phyloP scores from a whole-genome alignment of 805 yeast genomes.

The Priceomyces melissophilus region DNA sequence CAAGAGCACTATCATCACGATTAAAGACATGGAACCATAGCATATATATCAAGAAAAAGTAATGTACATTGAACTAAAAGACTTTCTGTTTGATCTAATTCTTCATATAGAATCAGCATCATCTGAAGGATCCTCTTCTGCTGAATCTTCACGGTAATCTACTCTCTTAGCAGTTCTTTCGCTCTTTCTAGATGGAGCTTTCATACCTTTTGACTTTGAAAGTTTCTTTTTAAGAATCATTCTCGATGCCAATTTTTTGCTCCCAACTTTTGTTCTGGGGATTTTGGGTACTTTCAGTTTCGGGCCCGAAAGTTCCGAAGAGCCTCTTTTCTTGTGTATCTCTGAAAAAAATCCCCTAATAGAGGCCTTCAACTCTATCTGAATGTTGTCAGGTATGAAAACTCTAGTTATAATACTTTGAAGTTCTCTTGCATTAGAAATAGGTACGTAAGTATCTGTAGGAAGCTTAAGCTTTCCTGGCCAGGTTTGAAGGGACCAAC shows the following conservation, averaged over 20 bases:
- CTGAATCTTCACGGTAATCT: constrained; percentile 27
- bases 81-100: constrained; percentile 3
- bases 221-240: constrained; percentile 14
- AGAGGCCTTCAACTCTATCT: constrained; percentile 30
- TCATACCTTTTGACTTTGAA: constrained; percentile 11
- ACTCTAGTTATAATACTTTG: constrained; percentile 52
- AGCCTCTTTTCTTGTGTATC: constrained; percentile 16
- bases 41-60: constrained; percentile 1
- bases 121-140: constrained; percentile 13
- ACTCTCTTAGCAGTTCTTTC: constrained; percentile 30
- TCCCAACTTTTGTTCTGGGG: constrained; percentile 8
- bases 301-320: constrained; percentile 19
- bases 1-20: constrained; percentile 43
- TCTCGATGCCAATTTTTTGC: constrained; percentile 7
- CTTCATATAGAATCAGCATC: constrained; percentile 5
- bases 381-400: constrained; percentile 50
- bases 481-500: constrained; percentile 75
- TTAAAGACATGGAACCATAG: constrained; percentile 41
- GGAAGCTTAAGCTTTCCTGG: constrained; percentile 75
- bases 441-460: constrained; percentile 64
- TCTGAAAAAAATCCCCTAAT: constrained; percentile 22
- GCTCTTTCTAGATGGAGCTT: constrained; percentile 38
- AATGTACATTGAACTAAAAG: constrained; percentile 4
- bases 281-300: constrained; percentile 20
- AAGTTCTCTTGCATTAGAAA: constrained; percentile 55